Percentiles rank a stretch among this genome's conserved stretches.
phyloP scores from a whole-genome alignment of 2,329 filamentous ascomycete genomes.

The Botrytis sinoallii region DNA sequence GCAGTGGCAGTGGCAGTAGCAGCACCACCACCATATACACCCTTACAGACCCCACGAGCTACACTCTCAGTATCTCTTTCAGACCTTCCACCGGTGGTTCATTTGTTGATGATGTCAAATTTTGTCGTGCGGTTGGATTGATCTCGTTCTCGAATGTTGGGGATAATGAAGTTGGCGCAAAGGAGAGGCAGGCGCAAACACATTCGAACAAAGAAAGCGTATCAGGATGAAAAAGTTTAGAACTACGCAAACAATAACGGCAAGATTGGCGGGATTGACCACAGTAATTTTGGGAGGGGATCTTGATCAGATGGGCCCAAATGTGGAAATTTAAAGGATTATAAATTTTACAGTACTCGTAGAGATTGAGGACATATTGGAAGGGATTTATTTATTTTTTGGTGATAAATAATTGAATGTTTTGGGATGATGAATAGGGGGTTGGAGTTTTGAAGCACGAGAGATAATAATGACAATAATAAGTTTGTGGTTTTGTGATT shows the following conservation, averaged over 20 bases:
- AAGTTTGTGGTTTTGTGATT: background rate
- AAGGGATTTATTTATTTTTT: background rate
- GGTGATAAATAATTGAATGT: background rate
- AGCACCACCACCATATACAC: conserved; percentile 23
- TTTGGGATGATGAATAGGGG: conserved; percentile 12
- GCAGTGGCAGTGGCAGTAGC: conserved; percentile 8
- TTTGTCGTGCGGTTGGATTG: conserved; percentile 8
- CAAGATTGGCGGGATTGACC: background rate
- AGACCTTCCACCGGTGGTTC: conserved; percentile 22
- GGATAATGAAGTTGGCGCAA: conserved; percentile 31
- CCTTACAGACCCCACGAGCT: conserved; percentile 28
- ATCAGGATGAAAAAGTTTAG: conserved; percentile 8
- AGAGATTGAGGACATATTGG: background rate
- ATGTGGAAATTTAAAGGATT: background rate
- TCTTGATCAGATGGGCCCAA: background rate
- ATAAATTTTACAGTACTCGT: background rate
- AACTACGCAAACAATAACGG: conserved; percentile 20
- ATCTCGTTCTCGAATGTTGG: conserved; percentile 19
- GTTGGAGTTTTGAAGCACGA: background rate
- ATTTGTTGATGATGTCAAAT: conserved; percentile 28
- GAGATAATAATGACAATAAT: background rate
- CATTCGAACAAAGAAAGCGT: conserved; percentile 26
- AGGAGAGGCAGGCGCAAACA: conserved; percentile 28
- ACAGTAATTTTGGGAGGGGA: background rate
- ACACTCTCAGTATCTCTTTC: conserved; percentile 23